Conservation (phyloP, 192 early-diverging fungal species). For the Geranomyces michiganensis region DNA sequence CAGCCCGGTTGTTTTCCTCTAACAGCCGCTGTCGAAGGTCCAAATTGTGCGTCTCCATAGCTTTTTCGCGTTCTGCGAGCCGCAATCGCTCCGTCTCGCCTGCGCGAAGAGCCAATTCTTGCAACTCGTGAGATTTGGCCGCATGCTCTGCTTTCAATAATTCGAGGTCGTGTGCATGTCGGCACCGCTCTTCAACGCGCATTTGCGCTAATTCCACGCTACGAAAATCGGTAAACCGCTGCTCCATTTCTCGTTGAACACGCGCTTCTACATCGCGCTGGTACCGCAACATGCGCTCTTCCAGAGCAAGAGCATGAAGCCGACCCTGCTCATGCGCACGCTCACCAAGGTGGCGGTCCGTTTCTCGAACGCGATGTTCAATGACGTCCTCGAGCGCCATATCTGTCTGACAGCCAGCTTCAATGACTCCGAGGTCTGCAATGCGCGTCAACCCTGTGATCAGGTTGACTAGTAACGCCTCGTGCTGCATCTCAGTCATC, state of each 20-base stretch:
- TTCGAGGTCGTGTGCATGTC: slow-evolving; percentile 37
- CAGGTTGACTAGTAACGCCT: slow-evolving; percentile 33
- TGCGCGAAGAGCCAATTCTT: slow-evolving; percentile 8
- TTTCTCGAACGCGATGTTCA: slow-evolving; percentile 15
- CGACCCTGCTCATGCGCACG: slow-evolving; percentile 9
- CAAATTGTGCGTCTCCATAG: slow-evolving; percentile 44
- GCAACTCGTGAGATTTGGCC: slow-evolving; percentile 30
- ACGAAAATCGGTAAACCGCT: slow-evolving; percentile 45
- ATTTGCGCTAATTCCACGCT: slow-evolving; percentile 50
- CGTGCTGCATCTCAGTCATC: neutral
- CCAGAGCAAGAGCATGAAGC: slow-evolving; percentile 31
- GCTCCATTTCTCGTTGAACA: slow-evolving; percentile 32
- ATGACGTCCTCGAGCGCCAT: slow-evolving; percentile 45
- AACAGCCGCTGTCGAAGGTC: slow-evolving; percentile 43
- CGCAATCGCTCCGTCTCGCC: slow-evolving; percentile 31
- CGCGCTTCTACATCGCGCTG: slow-evolving; percentile 47
- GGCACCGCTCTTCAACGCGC: slow-evolving; percentile 46
- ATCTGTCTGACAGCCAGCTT: slow-evolving; percentile 48
- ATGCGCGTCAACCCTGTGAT: slow-evolving; percentile 36
- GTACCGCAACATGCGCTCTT: slow-evolving; percentile 44
- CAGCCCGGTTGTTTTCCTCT: slow-evolving; percentile 40
- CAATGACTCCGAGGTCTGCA: slow-evolving; percentile 27
- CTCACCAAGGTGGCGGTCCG: slow-evolving; percentile 9
- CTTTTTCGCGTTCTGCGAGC: slow-evolving; percentile 43
- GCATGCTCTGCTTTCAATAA: slow-evolving; percentile 21